Conservation (phyloP, 2,329 filamentous ascomycete genomes). For the Colletotrichum sp. region DNA sequence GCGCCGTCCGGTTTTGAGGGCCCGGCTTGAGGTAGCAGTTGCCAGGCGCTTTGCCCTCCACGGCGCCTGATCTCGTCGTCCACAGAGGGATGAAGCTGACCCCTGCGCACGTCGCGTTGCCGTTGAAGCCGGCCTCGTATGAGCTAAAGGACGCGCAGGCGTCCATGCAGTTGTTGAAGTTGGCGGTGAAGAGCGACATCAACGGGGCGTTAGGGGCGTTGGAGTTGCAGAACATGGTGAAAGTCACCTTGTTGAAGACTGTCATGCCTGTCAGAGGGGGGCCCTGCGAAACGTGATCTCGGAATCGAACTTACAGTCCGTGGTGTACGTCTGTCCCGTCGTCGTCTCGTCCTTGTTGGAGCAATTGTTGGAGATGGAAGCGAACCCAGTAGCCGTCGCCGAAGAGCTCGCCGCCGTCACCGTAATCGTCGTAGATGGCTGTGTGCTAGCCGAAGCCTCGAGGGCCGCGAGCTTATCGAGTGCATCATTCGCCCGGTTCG, state of each 20-base stretch:
- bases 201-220: slow-evolving; percentile 42
- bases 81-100: slow-evolving; percentile 47
- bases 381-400: slow-evolving; percentile 30
- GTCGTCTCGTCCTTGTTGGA: slow-evolving; percentile 36
- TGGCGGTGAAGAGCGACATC: slow-evolving; percentile 44
- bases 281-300: too few species aligned
- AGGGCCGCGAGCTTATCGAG: slow-evolving; percentile 34
- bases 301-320: slow-evolving; percentile 36
- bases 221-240: slow-evolving; percentile 48
- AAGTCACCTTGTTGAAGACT: slow-evolving; percentile 42
- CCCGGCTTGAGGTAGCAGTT: slow-evolving; percentile 52
- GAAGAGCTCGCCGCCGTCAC: slow-evolving; percentile 21
- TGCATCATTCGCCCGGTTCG: slow-evolving; percentile 42
- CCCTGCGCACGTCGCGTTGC: slow-evolving; percentile 32
- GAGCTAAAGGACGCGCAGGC: slow-evolving; percentile 43
- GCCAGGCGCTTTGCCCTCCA: slow-evolving; percentile 38
- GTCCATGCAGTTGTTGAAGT: slow-evolving; percentile 52
- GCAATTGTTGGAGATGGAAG: slow-evolving; percentile 44
- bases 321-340: slow-evolving; percentile 42
- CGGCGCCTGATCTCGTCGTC: slow-evolving; percentile 40
- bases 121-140: slow-evolving; percentile 3
- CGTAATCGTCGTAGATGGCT: slow-evolving; percentile 18
- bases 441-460: slow-evolving; percentile 24
- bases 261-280: slow-evolving; percentile 11
- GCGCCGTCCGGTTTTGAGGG: slow-evolving; percentile 31